Evolutionary conservation across 352 stramenopile species (phyloP).

Genomic region (Aphanomyces astaci): DNA sequence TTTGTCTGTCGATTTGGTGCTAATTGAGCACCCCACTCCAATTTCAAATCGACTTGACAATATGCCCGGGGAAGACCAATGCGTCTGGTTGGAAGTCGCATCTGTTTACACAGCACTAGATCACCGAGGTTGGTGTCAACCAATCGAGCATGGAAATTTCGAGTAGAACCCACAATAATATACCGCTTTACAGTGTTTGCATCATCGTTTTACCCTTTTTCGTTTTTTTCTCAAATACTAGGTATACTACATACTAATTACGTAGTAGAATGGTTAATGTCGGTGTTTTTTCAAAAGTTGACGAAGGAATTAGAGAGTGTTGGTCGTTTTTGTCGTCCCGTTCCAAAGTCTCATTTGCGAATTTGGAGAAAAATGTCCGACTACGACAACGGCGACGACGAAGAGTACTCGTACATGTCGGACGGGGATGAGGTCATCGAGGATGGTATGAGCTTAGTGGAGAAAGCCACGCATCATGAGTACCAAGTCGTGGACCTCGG

Average conservation of each 20-base stretch:
- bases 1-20: no score
- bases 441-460: constrained; percentile 16
- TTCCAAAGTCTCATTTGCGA: not conserved
- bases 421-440: constrained; percentile 27
- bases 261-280: not conserved
- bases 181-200: no score
- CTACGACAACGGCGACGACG: not conserved
- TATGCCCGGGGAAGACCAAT: no score
- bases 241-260: not conserved
- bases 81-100: not conserved
- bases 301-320: not conserved
- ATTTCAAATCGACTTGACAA: no score
- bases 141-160: no score
- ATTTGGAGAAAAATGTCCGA: not conserved
- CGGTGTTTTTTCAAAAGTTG: not conserved
- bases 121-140: no score
- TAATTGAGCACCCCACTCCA: not conserved
- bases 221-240: no score
- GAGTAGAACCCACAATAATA: no score
- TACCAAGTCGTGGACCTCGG: constrained; percentile 81
- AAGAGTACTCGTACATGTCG: constrained; percentile 18
- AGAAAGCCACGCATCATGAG: constrained; percentile 33
- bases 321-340: not conserved
- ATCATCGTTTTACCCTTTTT: no score
- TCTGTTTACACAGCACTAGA: no score